Percentiles rank a stretch among this genome's conserved stretches.
Conservation (phyloP, 1,284 basidiomycete genomes). For the Boletus sp. region DNA sequence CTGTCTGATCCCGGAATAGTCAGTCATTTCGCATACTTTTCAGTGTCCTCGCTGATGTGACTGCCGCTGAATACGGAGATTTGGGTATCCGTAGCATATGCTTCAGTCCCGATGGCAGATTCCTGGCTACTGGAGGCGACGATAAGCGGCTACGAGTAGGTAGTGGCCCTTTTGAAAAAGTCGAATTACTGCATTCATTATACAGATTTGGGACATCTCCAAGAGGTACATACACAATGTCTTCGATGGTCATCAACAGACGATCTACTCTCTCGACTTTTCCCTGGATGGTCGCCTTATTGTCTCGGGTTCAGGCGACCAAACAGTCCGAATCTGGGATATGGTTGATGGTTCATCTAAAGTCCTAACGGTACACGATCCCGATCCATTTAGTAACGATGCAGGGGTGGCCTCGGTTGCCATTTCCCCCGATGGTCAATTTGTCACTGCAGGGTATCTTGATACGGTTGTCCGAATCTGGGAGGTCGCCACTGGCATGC, state of each 20-base stretch:
- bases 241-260: slow-evolving; percentile 83
- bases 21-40: slow-evolving; percentile 9
- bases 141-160: slow-evolving; percentile 78
- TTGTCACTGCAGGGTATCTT: slow-evolving; percentile 81
- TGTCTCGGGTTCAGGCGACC: slow-evolving; percentile 87
- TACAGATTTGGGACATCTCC: slow-evolving; percentile 84
- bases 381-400: slow-evolving; percentile 54
- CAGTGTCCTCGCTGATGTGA: slow-evolving; percentile 69
- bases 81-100: slow-evolving; percentile 82
- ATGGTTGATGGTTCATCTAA: slow-evolving; percentile 60
- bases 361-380: slow-evolving; percentile 57
- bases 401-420: slow-evolving; percentile 78
- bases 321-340: slow-evolving; percentile 88
- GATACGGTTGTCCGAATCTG: slow-evolving; percentile 86
- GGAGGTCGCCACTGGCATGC: slow-evolving; percentile 70
- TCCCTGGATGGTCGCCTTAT: slow-evolving; percentile 77
- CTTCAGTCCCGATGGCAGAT: slow-evolving; percentile 81
- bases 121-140: slow-evolving; percentile 80
- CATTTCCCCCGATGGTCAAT: slow-evolving; percentile 76
- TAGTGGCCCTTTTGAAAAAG: slow-evolving; percentile 12
- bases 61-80: slow-evolving; percentile 65
- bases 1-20: slow-evolving; percentile 10
- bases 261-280: slow-evolving; percentile 90
- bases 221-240: slow-evolving; percentile 68
- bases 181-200: slow-evolving; percentile 12